Percentiles rank a stretch among this genome's conserved stretches.
These are phyloP conservation scores for Rhododendron ovatum DNA, from an alignment of 148 eudicot species.

Conservation along the genomic window DNA sequence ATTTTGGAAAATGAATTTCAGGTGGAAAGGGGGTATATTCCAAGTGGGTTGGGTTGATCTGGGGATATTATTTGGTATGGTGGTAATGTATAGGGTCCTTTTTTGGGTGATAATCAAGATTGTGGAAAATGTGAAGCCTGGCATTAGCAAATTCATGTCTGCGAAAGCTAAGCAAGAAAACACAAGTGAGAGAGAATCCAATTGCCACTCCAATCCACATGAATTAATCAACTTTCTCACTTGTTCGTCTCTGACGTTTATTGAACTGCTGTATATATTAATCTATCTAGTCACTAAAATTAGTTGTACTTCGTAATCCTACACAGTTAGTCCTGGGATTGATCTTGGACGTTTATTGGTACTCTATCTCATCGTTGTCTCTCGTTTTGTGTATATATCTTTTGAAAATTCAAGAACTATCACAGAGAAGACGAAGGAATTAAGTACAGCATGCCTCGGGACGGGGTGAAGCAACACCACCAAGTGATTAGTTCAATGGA, in stretches of 20 bases:
- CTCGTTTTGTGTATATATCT: no score
- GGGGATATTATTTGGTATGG: constrained; percentile 34
- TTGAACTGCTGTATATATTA: neutral
- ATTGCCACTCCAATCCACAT: neutral
- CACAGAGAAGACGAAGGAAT: no score
- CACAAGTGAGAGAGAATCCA: neutral
- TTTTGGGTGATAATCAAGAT: constrained; percentile 27
- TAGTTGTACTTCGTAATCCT: no score
- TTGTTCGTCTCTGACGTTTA: neutral
- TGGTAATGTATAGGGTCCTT: constrained; percentile 26
- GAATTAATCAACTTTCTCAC: neutral
- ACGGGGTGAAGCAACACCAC: no score
- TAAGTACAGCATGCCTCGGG: no score
- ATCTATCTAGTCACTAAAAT: no score
- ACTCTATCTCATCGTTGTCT: no score
- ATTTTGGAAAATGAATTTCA: constrained; percentile 23
- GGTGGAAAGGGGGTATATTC: constrained; percentile 29
- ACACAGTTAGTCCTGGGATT: no score
- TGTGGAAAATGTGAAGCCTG: constrained; percentile 10
- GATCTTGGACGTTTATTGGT: no score
- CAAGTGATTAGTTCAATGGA: no score
- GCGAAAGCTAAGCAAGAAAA: no score
- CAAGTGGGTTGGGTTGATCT: constrained; percentile 36
- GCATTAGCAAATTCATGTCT: constrained; percentile 5
- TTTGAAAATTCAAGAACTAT: no score